Evolutionary conservation across 1,139 yeast genomes (phyloP), one percentile per base, ranked within the genome.

Genomic region (Taphrina communis): DNA sequence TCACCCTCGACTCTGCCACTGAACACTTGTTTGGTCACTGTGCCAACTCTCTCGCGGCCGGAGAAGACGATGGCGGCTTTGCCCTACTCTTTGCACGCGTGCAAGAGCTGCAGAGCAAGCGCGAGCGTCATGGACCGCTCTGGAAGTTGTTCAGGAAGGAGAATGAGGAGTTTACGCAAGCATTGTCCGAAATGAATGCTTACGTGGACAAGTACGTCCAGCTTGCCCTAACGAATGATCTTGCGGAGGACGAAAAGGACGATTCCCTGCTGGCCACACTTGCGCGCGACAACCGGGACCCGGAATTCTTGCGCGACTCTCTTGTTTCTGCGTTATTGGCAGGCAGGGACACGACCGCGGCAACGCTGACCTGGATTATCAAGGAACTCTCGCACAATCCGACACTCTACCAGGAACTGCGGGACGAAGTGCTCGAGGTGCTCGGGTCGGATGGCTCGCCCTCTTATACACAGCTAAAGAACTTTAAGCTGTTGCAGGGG

Each of bases 371-470:
- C 6, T 84, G 82, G 76, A 73, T 80, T 12, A 78, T 84, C 66
- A 83, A 77, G 72, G 83, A 83, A 73, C 78, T 84, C 67, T 82
- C 84, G 1, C 77, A 83, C 69, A 79, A 82, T 72, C 84, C 83
- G 8, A 75, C 75, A 1, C 77, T 82, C 14, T 83, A 77, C 74
- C 69, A 72, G 6, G 80, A 78, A 71, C 79, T 85, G 71, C 80
- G 82, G 67, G 75, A 76, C 6, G 84, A 80, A 66, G 78, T 85
- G 1, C 70, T 75, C 2, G 55, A 38, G 9, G 42, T 56, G 9
- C 57, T 65, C 14, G 65, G 65, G 21, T 39, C 41, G 21, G 66
- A 62, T 14, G 57, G 51, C 19, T n/a, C 58, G 21, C 69, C 63
- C 5, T 17, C 69, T 8, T 65, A 65, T 46, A 31, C 58, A 1